These are phyloP conservation scores for Salvia miltiorrhiza DNA, from an alignment of 257 asterid species.

Conservation along the genomic window DNA sequence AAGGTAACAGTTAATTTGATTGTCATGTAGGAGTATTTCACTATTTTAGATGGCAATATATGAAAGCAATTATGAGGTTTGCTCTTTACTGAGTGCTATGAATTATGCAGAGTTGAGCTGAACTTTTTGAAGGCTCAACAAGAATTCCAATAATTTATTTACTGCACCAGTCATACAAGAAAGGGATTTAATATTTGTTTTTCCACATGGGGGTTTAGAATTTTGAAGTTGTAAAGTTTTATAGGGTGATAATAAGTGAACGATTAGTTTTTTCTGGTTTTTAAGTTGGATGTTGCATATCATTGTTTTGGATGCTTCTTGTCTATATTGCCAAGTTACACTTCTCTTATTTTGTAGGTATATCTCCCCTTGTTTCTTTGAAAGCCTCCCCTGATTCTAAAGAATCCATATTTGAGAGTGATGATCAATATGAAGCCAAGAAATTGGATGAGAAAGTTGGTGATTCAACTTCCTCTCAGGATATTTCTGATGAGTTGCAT, in stretches of 20 bases:
- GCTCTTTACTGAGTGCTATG: neutral
- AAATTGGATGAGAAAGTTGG: constrained; percentile 15
- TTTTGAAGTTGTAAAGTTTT: neutral
- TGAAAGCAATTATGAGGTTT: neutral
- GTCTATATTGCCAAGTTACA: neutral
- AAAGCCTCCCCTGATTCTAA: constrained; percentile 19
- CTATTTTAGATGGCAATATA: neutral
- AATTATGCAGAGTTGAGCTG: neutral
- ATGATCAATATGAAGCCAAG: constrained; percentile 19
- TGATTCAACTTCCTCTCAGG: constrained; percentile 6
- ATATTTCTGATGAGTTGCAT: constrained; percentile 16
- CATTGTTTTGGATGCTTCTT: neutral
- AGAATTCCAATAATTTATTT: neutral
- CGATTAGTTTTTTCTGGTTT: neutral
- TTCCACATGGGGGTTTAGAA: neutral
- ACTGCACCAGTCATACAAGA: neutral
- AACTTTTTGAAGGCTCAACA: neutral
- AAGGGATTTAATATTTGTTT: neutral
- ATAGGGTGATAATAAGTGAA: neutral
- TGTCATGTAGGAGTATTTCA: constrained; percentile 1
- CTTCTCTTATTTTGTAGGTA: constrained; percentile 15
- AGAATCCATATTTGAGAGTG: neutral
- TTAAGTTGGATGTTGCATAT: neutral
- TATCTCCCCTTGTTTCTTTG: neutral
- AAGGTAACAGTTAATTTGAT: constrained; percentile 10